Conservation (phyloP, 495 filamentous ascomycete species). For the Copromyces sp. region DNA sequence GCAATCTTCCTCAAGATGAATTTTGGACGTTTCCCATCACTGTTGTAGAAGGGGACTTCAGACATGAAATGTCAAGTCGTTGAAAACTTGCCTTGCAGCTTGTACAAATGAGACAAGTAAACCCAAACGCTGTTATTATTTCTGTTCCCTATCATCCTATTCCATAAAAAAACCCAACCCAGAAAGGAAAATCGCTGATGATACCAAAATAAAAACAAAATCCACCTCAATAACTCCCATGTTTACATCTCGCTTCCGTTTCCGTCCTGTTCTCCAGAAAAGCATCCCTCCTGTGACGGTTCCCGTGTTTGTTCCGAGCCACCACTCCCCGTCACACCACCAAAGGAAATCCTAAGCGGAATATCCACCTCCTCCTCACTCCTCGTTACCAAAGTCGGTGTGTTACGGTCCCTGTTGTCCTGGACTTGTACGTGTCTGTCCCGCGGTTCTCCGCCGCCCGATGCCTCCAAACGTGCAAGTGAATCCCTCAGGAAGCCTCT, state of each 20-base stretch:
- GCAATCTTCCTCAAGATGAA: too few relatives aligned
- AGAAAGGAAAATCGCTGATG: not conserved
- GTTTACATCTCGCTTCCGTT: not conserved
- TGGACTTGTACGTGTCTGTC: not conserved
- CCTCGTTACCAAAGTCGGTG: not conserved
- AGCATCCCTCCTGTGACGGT: not conserved
- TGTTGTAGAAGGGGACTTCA: too few relatives aligned
- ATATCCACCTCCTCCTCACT: not conserved
- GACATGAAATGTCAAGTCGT: too few relatives aligned
- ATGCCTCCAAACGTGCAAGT: not conserved
- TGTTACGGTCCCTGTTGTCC: not conserved
- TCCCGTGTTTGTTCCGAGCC: not conserved
- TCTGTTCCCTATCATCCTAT: not conserved
- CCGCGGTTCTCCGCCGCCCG: not conserved
- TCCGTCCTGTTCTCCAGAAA: not conserved
- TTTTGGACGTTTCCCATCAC: too few relatives aligned
- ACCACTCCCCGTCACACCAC: not conserved
- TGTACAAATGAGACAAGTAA: not conserved
- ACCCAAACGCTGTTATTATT: not conserved
- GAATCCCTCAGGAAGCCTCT: not conserved
- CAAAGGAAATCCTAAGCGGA: not conserved
- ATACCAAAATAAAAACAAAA: not conserved
- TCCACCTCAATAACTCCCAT: not conserved
- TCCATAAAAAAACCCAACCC: not conserved
- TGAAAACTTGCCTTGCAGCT: too few relatives aligned